These are phyloP conservation scores for Colletotrichum paranaense DNA, from an alignment of 2,329 filamentous ascomycete species.

Conservation along the genomic window DNA sequence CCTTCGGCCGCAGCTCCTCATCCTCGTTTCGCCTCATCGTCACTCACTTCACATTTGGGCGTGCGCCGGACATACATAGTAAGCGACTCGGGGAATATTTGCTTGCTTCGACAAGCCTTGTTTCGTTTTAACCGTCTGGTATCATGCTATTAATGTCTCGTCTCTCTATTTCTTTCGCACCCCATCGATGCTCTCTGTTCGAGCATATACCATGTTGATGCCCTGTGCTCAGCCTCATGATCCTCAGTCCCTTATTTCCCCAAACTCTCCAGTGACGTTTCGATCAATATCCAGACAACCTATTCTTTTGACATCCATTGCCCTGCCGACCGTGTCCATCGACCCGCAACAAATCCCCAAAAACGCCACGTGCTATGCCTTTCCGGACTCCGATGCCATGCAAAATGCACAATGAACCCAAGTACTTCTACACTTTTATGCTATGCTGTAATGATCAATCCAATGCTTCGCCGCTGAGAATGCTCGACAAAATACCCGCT, in stretches of 20 bases:
- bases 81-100: slow-evolving; percentile 13
- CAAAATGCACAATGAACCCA: slow-evolving; percentile 8
- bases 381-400: slow-evolving; percentile 36
- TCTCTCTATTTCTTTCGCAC: slow-evolving; percentile 9
- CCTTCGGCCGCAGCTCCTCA: not conserved
- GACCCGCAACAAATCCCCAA: slow-evolving; percentile 1
- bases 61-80: not conserved
- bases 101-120: slow-evolving; percentile 11
- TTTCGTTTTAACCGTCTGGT: slow-evolving; percentile 33
- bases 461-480: slow-evolving; percentile 70
- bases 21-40: slow-evolving; percentile 31
- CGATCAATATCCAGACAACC: slow-evolving; percentile 9
- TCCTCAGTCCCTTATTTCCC: not conserved
- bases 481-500: slow-evolving; percentile 70
- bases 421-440: slow-evolving; percentile 4
- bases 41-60: slow-evolving; percentile 23
- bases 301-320: slow-evolving; percentile 3
- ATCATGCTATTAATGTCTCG: slow-evolving; percentile 34
- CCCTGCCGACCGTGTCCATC: not conserved
- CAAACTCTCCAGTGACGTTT: not conserved
- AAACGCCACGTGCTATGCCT: slow-evolving; percentile 38
- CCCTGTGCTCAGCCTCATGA: not conserved
- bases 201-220: slow-evolving; percentile 20
- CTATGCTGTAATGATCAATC: slow-evolving; percentile 50
- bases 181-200: slow-evolving; percentile 5